These are phyloP conservation scores for Aspergillus bertholletiae DNA, from an alignment of 495 filamentous ascomycete genomes.

Conservation along the genomic window DNA sequence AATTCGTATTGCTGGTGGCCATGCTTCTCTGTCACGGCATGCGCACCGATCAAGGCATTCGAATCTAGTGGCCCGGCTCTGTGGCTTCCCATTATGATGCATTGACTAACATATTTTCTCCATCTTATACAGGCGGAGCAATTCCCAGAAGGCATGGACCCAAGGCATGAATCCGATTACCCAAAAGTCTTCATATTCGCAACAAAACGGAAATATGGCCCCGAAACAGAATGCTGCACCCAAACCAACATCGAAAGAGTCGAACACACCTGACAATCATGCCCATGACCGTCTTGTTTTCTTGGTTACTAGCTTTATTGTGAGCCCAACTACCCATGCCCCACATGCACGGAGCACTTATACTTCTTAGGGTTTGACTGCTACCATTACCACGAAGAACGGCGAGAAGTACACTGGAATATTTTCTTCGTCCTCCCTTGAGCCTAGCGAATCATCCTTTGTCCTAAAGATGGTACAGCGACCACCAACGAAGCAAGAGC, in stretches of 20 bases:
- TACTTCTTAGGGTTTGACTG: slow-evolving; percentile 57
- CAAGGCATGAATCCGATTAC: slow-evolving; percentile 64
- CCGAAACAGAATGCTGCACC: slow-evolving; percentile 40
- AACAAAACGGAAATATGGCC: slow-evolving; percentile 52
- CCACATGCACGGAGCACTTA: slow-evolving; percentile 12
- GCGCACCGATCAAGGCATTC: neutral
- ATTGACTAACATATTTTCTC: slow-evolving; percentile 7
- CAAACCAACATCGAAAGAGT: slow-evolving; percentile 43
- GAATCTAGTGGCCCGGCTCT: neutral
- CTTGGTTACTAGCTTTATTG: slow-evolving; percentile 59
- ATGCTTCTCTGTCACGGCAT: neutral
- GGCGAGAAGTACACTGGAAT: slow-evolving; percentile 73
- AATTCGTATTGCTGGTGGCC: neutral
- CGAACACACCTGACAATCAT: slow-evolving; percentile 57
- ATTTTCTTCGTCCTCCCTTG: slow-evolving; percentile 58
- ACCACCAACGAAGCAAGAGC: slow-evolving; percentile 43
- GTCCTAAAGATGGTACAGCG: slow-evolving; percentile 81
- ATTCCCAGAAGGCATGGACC: slow-evolving; percentile 60
- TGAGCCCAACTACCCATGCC: slow-evolving; percentile 36
- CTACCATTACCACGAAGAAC: slow-evolving; percentile 64
- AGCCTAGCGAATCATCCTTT: slow-evolving; percentile 57
- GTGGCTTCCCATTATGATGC: neutral
- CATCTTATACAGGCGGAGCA: slow-evolving; percentile 37
- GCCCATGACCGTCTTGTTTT: slow-evolving; percentile 64
- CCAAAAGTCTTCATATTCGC: slow-evolving; percentile 49